These are phyloP conservation scores for Aspergillus homomorphus DNA, from an alignment of 495 filamentous ascomycete species.

Conservation along the genomic window DNA sequence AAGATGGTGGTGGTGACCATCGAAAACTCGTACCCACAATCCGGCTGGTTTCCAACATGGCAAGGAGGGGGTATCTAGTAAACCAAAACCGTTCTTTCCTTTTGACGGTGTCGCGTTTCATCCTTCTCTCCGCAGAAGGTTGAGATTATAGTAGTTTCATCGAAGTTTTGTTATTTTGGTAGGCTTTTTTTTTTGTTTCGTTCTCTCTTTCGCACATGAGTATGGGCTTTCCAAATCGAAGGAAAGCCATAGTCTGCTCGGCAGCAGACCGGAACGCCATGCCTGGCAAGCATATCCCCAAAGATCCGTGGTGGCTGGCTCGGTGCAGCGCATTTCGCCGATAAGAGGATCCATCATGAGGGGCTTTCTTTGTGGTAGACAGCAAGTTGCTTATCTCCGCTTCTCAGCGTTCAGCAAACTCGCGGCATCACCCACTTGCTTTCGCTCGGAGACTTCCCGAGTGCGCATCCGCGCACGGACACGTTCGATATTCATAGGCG, in stretches of 20 bases:
- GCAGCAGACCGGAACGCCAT: no score
- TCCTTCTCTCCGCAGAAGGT: background rate
- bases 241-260: no score
- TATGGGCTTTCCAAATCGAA: no score
- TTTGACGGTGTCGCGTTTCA: background rate
- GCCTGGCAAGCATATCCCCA: background rate
- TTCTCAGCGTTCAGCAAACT: conserved; percentile 47
- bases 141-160: background rate
- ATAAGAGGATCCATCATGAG: background rate
- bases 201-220: no score
- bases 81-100: conserved; percentile 3
- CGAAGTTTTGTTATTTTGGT: background rate
- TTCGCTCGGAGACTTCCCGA: conserved; percentile 75
- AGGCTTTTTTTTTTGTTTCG: background rate
- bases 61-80: conserved; percentile 5
- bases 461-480: conserved; percentile 48
- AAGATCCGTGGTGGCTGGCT: background rate
- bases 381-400: conserved; percentile 19
- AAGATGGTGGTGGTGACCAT: background rate
- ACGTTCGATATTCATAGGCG: conserved; percentile 62
- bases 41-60: background rate
- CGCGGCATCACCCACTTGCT: conserved; percentile 82
- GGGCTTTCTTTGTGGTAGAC: no score
- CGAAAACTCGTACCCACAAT: background rate
- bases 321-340: background rate